phyloP scores from a whole-genome alignment of 139 green algal genomes.

The Micromonas pusilla region DNA sequence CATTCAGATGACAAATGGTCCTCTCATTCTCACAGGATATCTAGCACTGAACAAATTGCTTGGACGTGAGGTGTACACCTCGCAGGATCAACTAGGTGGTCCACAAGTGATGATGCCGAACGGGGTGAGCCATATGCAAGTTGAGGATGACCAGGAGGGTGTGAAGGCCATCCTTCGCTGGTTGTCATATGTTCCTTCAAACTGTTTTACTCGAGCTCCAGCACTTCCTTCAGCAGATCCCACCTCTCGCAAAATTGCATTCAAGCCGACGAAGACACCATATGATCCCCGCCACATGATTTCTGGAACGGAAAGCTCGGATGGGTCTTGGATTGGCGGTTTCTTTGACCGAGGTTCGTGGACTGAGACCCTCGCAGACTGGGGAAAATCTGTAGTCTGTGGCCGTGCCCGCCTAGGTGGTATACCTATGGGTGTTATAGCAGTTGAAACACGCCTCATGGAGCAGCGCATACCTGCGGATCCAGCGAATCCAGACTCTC shows the following conservation, averaged over 20 bases:
- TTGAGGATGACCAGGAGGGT: slow-evolving; percentile 80
- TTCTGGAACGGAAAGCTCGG: background rate
- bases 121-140: slow-evolving; percentile 80
- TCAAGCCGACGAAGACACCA: slow-evolving; percentile 28
- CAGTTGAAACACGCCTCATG: slow-evolving; percentile 80
- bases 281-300: slow-evolving; percentile 32
- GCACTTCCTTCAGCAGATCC: slow-evolving; percentile 62
- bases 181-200: slow-evolving; percentile 62
- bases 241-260: slow-evolving; percentile 43
- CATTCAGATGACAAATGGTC: slow-evolving; percentile 82
- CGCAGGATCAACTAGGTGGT: slow-evolving; percentile 85
- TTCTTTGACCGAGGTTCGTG: slow-evolving; percentile 86
- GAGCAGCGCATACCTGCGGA: slow-evolving; percentile 81
- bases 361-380: slow-evolving; percentile 75
- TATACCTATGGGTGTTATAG: slow-evolving; percentile 85
- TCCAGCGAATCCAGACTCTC: slow-evolving; percentile 64
- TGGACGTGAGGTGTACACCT: slow-evolving; percentile 72
- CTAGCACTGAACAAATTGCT: slow-evolving; percentile 93
- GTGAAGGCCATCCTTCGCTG: slow-evolving; percentile 33
- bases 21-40: slow-evolving; percentile 94
- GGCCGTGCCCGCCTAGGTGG: slow-evolving; percentile 87
- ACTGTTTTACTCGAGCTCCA: slow-evolving; percentile 11
- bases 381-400: slow-evolving; percentile 86
- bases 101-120: slow-evolving; percentile 87
- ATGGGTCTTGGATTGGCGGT: slow-evolving; percentile 37